Base-by-base conservation (phyloP, 2,329 filamentous ascomycete genomes). In the Aspergillus fructus region DNA sequence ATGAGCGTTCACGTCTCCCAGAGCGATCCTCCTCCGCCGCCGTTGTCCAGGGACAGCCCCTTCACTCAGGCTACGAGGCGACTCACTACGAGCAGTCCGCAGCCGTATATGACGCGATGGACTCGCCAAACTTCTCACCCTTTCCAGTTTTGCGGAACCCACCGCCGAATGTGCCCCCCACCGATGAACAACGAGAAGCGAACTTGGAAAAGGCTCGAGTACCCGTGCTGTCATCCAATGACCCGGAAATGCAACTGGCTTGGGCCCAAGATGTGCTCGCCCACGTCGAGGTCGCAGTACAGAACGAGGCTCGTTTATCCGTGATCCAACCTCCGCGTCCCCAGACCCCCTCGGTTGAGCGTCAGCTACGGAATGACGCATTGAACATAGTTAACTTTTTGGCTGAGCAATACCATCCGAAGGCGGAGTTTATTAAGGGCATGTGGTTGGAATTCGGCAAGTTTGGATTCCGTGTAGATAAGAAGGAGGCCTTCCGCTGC, bases 371-470 rank as follows among this genome's bases (percentile, higher is more conserved):
- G 61, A 79, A 89, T 49, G 94, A 99, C 73, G 92, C 94, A 33
- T 83, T 96, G 77, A 97, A 93, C 71, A 94, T 99, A 60, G 89
- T 97, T 66, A 85, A 84, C 55, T 97, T 97, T 72, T 81, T 99
- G 37, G 90, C 93, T 23, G 89, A 93, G 52, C 94, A 99, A 73
- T 86, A 89, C 62, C 94, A 99, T 67, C 94, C 94, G 23, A 92
- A 94, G 70, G 94, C 94, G 23, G 86, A 96, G 64, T 99, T 97
- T 73, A 91, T 97, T 79, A 87, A 87, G 67, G 91, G 92, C 59
- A 97, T 96, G 83, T 99, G 94, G 94, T 82, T 96, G 50, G 94
- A 99, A 72, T 99, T 97, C 81, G 94, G 94, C 66, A 96, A 96
- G 71, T 97, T 97, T 71, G 92, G 91, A 40, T 87, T 89, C 74